Evolutionary conservation across 257 asterid genomes (phyloP), one percentile per base, ranked within the genome.

Genomic region (Nicotiana obtusifolia): DNA sequence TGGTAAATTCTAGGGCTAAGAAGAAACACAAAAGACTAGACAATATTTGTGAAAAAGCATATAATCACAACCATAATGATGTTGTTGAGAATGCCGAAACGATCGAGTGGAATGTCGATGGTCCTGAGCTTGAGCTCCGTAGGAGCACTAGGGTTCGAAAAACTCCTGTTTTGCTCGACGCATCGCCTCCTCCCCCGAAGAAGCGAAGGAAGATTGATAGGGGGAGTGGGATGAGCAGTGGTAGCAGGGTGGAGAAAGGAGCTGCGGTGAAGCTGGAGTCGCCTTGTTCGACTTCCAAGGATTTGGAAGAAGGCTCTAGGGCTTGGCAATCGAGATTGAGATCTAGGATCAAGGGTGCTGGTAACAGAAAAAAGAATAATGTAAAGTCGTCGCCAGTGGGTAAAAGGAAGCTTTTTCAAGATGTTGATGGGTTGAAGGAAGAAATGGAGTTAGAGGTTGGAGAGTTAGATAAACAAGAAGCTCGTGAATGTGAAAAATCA

Each of bases 151-250:
- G 99, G 92, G 88, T 91, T 84, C 91, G 99, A 71, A 94, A 81
- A 88, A 90, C 98, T 83, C 97, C 98, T 5, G 92, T 83, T 68
- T 78, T 96, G 86, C 98, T 96, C 17, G 99, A 96, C 86, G 91
- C 99, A 59, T 96, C 99, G 11, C 99, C 99, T 75, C 28, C 84
- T 78, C 98, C 98, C 0, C 91, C 92, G 0, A 94, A 86, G 84
- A 96, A 93, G 90, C 87, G 98, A 84, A 85, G 52, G 80, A 94
- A 85, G 88, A 80, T 91, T 86, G 91, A 83, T 82, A 84, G 41
- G 47, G 60, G 73, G 78, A 81, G 79, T 37, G 82, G 65, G 84
- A 24, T 84, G 80, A 75, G 82, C 28, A 81, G 89, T 79, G 83
- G 24, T 59, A 91, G 84, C 73, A 84, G 73, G 61, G 86, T 84